Conservation (phyloP, 2,329 filamentous ascomycete genomes). For the Rosellinia necatrix region DNA sequence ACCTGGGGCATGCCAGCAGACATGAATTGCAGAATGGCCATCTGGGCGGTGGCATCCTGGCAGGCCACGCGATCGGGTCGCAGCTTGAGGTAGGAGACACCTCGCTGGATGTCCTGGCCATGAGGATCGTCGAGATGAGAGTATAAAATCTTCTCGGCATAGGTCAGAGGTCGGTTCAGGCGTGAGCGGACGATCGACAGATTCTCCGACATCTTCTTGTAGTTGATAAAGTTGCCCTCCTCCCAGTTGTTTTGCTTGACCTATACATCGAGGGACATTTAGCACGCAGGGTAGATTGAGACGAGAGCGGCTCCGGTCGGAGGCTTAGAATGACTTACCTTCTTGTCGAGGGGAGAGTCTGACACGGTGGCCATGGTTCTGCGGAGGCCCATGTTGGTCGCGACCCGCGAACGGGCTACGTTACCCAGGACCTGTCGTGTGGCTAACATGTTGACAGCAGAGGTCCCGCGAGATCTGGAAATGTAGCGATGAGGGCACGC, state of each 20-base stretch:
- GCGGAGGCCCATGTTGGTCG: conserved; percentile 65
- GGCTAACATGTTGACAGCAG: conserved; percentile 65
- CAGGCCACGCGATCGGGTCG: conserved; percentile 97
- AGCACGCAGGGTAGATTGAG: conserved; percentile 24
- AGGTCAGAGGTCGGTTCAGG: conserved; percentile 91
- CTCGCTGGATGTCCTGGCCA: conserved; percentile 93
- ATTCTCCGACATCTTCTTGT: conserved; percentile 99
- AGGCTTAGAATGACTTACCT: conserved; percentile 59
- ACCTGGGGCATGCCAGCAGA: conserved; percentile 95
- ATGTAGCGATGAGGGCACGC: conserved; percentile 21
- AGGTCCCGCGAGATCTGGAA: conserved; percentile 34
- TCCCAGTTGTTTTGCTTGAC: conserved; percentile 97
- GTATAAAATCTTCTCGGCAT: conserved; percentile 98
- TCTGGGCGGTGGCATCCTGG: conserved; percentile 99
- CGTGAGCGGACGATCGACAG: conserved; percentile 85
- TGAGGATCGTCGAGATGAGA: conserved; percentile 98
- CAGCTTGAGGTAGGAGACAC: conserved; percentile 93
- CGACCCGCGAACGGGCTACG: conserved; percentile 60
- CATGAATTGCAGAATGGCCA: conserved; percentile 99
- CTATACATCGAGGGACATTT: conserved; percentile 45
- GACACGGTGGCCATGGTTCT: conserved; percentile 80
- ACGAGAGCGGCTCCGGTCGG: background rate
- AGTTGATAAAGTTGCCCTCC: conserved; percentile 97
- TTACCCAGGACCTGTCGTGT: conserved; percentile 72
- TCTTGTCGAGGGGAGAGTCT: conserved; percentile 85